Base-by-base conservation (phyloP, 257 asterid species). In the Nicotiana tabacum region DNA sequence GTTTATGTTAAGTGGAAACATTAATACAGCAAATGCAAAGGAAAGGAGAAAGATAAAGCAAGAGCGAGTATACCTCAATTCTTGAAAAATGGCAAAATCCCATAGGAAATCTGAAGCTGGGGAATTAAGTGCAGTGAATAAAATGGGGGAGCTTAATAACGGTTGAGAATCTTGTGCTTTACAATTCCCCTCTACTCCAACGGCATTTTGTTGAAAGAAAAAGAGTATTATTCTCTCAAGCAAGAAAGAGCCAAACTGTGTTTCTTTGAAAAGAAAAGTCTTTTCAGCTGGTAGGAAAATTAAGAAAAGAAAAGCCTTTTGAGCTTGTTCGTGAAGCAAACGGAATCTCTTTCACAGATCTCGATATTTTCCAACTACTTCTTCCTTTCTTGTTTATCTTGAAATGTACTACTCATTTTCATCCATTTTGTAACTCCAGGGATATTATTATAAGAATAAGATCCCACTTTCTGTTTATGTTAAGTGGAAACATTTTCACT, bases 271-370 rank as follows among this genome's bases (percentile, higher is more conserved):
- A 70, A 0, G 39, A 35, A 35, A 35, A 35, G 39, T 5, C 39
- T 35, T 35, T 35, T 35, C 24, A 39, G 74, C 39, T 79, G 83
- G 83, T 62, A 61, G 76, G 24, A 66, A 80, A 80, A 46, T 4
- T n/a, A 61, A 4, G 24, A 61, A 24, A 21, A 58, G 48, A 74
- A 72, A 74, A n/a, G 0, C 58, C 46, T 21, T n/a, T 53, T 61
- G 60, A 83, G 74, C 88, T 89, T 89, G 81, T 84, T 81, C 84
- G 89, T 86, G 60, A 90, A 90, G 91, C 85, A 51, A 87, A 81
- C 79, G 88, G 82, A 88, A 77, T 68, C 82, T 10, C 43, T 1
- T 56, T 80, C 89, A 80, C 89, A 82, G 83, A 89, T 89, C 89
- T 85, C 86, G 30, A 81, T 79, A 80, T 53, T 29, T 77, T 85